Conservation (phyloP, 164 flowering plant genomes). For the Berberis thunbergii region DNA sequence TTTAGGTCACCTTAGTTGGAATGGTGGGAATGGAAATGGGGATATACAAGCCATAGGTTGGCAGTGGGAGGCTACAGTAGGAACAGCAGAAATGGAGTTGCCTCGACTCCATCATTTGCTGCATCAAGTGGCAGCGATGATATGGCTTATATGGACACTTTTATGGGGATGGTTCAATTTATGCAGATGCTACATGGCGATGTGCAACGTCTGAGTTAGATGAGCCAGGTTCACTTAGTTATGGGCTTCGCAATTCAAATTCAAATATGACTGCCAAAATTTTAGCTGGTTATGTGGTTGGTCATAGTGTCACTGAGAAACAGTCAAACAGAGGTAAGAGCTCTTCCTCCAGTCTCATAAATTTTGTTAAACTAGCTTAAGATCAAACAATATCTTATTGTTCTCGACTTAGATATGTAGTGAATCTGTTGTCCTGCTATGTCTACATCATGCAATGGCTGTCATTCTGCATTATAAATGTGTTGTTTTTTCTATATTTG, state of each 20-base stretch:
- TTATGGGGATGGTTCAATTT: conserved; percentile 35
- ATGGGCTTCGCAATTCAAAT: conserved; percentile 41
- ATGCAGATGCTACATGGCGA: conserved; percentile 67
- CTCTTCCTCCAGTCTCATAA: not conserved
- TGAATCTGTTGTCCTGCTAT: too few relatives aligned
- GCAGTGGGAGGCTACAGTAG: conserved; percentile 51
- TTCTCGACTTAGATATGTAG: too few relatives aligned
- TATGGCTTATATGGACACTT: conserved; percentile 39
- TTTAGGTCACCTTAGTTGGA: conserved; percentile 15
- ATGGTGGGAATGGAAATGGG: conserved; percentile 36
- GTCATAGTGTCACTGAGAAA: conserved; percentile 29
- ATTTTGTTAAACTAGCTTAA: too few relatives aligned
- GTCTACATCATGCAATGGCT: too few relatives aligned
- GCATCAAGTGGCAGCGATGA: conserved; percentile 41
- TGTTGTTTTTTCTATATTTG: too few relatives aligned
- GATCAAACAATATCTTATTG: too few relatives aligned
- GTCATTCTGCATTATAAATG: too few relatives aligned
- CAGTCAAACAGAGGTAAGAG: too few relatives aligned
- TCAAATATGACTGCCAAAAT: conserved; percentile 38
- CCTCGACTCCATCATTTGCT: conserved; percentile 36
- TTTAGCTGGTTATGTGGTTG: conserved; percentile 41
- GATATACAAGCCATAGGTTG: conserved; percentile 38
- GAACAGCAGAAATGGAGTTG: conserved; percentile 31
- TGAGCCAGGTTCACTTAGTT: conserved; percentile 24
- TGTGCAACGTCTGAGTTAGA: conserved; percentile 39